Percentiles rank a stretch among this genome's conserved stretches.
Evolutionary conservation across 2,329 filamentous ascomycete species (phyloP).

Genomic region (Dendrostoma leiphaemia): DNA sequence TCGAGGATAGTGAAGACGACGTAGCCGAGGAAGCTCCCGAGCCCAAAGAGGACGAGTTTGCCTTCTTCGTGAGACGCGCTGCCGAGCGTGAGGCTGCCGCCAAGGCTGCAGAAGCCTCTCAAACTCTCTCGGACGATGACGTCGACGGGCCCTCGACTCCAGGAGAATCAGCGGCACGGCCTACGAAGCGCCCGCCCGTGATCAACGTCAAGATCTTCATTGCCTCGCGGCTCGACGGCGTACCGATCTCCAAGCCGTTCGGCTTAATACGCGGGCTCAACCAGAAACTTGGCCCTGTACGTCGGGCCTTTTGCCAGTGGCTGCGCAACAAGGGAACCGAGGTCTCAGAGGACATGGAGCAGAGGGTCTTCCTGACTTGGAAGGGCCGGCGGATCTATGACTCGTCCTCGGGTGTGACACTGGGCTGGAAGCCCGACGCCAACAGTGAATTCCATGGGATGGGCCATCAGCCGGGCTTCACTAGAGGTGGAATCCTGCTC

Average conservation of each 20-base stretch:
- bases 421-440: conserved; percentile 55
- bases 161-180: not conserved
- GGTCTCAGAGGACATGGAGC: conserved; percentile 32
- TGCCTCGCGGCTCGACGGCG: conserved; percentile 59
- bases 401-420: conserved; percentile 67
- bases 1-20: conserved; percentile 22
- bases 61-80: conserved; percentile 44
- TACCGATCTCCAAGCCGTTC: conserved; percentile 14
- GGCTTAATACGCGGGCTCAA: conserved; percentile 10
- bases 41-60: conserved; percentile 40
- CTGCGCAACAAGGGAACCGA: not conserved
- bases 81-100: conserved; percentile 29
- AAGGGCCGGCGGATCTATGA: conserved; percentile 70
- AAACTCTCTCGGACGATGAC: conserved; percentile 16
- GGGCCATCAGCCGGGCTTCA: conserved; percentile 38
- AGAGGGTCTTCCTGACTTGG: conserved; percentile 75
- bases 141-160: not conserved
- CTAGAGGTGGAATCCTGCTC: conserved; percentile 62
- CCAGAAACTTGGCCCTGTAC: conserved; percentile 13
- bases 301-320: not conserved
- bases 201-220: conserved; percentile 60
- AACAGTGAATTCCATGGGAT: conserved; percentile 41
- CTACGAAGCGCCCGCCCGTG: not conserved
- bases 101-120: conserved; percentile 23
- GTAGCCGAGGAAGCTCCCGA: not conserved